Evolutionary conservation across 257 asterid genomes (phyloP).

Genomic region (Solanum commersonii): DNA sequence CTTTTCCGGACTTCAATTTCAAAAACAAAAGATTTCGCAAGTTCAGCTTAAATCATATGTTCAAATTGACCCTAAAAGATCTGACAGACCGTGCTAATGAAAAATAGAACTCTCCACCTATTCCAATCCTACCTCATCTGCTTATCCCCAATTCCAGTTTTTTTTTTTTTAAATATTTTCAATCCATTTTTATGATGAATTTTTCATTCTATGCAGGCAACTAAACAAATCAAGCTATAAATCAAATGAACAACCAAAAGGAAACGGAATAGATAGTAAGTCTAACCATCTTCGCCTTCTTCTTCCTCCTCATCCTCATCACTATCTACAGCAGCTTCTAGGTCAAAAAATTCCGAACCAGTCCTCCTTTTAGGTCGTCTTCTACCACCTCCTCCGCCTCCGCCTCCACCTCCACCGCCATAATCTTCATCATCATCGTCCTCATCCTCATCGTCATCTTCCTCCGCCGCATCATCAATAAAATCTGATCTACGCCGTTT

Average conservation of each 20-base stretch:
- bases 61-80: neutral
- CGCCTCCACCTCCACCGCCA: constrained; percentile 12
- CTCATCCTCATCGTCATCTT: constrained; percentile 68
- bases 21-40: neutral
- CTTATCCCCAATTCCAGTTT: neutral
- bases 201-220: neutral
- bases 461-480: constrained; percentile 70
- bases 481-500: constrained; percentile 65
- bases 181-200: neutral
- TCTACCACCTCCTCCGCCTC: constrained; percentile 16
- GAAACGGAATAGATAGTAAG: neutral
- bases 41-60: neutral
- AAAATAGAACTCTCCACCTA: neutral
- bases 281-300: constrained; percentile 86
- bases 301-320: constrained; percentile 95
- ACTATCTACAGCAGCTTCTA: constrained; percentile 72
- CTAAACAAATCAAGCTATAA: neutral
- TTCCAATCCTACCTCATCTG: neutral
- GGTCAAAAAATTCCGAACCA: constrained; percentile 51
- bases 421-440: constrained; percentile 60
- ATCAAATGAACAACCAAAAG: neutral
- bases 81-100: neutral
- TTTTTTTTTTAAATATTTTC: fast-evolving
- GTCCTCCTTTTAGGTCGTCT: constrained; percentile 33
- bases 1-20: neutral